Evolutionary conservation across 2,329 filamentous ascomycete species (phyloP), one percentile per base, ranked within the genome.

Genomic region (Ceratocystis harringtonii): DNA sequence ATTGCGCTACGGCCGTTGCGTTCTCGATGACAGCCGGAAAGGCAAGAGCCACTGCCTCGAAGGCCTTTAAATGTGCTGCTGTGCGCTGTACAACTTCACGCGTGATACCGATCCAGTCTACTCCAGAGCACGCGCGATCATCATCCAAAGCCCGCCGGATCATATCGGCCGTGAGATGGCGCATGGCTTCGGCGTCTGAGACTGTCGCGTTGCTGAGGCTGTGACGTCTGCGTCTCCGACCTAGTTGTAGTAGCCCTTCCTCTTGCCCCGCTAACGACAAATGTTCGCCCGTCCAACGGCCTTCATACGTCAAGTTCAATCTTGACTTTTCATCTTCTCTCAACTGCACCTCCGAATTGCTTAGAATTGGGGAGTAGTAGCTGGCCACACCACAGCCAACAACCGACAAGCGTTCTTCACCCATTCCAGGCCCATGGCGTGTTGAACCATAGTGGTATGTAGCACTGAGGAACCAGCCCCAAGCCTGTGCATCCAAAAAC

Each of bases 381-480:
- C 74, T 78, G 62, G 78, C 69, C 50, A 80, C 71, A 8, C 58
- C 65, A 68, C 78, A 80, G 25, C 70, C 71, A n/a, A 75, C 70
- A 1, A 76, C 69, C 64, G 72, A 74, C 0, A 77, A 74, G 19
- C 78, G 71, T 17, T 72, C 70, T 69, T 81, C 79, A 12, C 78
- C 78, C 3, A 69, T 69, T 1, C 77, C 76, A 1, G 74, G 71
- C 1, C 75, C 74, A 8, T 70, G 69, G 3, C 74, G 72, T 25
- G 72, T 73, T 0, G 74, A 73, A 0, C 77, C 77, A 64, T 79
- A 78, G 68, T 78, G 76, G 68, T 73, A 73, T 5, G 76, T 74
- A 1, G 76, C 77, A 61, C 76, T 77, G 25, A 73, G 70, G 67
- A 79, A 78, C 78, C 78, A 80, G 43, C 73, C 74, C 75, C 76